phyloP scores from a whole-genome alignment of 768 basidiomycete genomes.

The Suillus cothurnatus region DNA sequence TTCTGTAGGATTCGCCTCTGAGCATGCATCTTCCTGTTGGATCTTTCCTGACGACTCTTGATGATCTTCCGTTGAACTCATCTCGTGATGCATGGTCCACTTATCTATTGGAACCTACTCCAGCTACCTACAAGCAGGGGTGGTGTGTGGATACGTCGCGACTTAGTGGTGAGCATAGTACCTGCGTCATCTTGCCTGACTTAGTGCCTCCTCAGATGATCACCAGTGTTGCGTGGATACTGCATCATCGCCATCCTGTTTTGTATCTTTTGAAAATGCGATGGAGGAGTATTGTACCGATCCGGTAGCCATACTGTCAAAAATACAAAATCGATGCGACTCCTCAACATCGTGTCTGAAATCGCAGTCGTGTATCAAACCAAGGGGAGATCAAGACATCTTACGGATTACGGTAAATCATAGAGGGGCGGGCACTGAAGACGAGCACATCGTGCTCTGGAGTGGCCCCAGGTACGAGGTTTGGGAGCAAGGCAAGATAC shows the following conservation, averaged over 20 bases:
- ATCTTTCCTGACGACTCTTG: conserved; percentile 61
- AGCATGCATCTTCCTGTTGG: conserved; percentile 55
- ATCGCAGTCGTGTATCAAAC: conserved; percentile 54
- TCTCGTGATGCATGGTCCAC: conserved; percentile 42
- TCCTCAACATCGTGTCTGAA: conserved; percentile 37
- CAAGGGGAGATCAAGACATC: conserved; percentile 51
- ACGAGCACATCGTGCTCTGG: conserved; percentile 62
- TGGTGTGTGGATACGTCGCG: conserved; percentile 57
- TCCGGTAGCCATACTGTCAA: conserved; percentile 52
- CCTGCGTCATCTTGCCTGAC: neutral
- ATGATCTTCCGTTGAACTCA: conserved; percentile 55
- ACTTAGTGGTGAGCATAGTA: conserved; percentile 32
- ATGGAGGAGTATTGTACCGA: conserved; percentile 53
- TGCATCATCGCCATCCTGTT: conserved; percentile 44
- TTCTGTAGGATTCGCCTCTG: conserved; percentile 60
- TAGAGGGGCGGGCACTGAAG: neutral
- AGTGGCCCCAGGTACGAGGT: conserved; percentile 69
- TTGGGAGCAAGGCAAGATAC: conserved; percentile 59
- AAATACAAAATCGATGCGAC: conserved; percentile 41
- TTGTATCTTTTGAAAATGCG: conserved; percentile 35
- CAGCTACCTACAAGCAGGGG: conserved; percentile 37
- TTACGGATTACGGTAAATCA: conserved; percentile 53
- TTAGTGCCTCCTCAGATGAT: conserved; percentile 14
- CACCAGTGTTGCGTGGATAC: conserved; percentile 18
- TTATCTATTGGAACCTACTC: conserved; percentile 38